Conservation (phyloP, 371 early-diverging fungal species). For the Batkoa obscura region DNA sequence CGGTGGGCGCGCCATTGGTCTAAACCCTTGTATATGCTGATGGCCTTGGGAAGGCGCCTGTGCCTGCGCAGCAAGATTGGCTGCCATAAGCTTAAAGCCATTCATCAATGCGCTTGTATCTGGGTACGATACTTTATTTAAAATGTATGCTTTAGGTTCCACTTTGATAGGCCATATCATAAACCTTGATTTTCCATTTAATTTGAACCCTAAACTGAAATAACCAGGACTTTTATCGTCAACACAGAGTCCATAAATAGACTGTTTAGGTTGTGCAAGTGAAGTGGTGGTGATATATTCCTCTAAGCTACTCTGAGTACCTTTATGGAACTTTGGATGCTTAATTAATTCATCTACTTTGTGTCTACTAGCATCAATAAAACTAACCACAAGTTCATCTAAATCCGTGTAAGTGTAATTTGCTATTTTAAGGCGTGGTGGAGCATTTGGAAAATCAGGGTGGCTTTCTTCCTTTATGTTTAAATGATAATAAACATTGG, state of each 20-base stretch:
- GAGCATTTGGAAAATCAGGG: not conserved
- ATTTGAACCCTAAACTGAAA: conserved; percentile 25
- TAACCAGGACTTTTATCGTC: conserved; percentile 23
- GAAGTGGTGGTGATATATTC: conserved; percentile 6
- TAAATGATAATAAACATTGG: conserved; percentile 71
- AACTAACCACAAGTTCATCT: no score
- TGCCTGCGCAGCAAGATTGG: not conserved
- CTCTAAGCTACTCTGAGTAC: conserved; percentile 16
- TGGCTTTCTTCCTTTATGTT: conserved; percentile 18
- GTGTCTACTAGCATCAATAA: conserved; percentile 62
- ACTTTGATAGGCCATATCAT: conserved; percentile 30
- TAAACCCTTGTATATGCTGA: not conserved
- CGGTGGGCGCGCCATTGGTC: not conserved
- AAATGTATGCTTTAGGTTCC: conserved; percentile 34
- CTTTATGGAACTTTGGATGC: conserved; percentile 35
- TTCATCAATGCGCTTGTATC: conserved; percentile 34
- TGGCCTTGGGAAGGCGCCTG: not conserved
- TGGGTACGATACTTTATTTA: conserved; percentile 32
- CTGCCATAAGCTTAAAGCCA: conserved; percentile 35
- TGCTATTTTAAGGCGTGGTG: no score
- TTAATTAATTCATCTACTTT: conserved; percentile 42
- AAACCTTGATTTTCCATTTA: conserved; percentile 16
- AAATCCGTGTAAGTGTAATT: conserved; percentile 18
- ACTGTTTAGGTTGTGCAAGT: conserved; percentile 26
- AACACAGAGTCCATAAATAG: conserved; percentile 31